Evolutionary conservation across 202 grass and related monocot species (phyloP), one percentile per base, ranked within the genome.

Genomic region (Carex arenaria): DNA sequence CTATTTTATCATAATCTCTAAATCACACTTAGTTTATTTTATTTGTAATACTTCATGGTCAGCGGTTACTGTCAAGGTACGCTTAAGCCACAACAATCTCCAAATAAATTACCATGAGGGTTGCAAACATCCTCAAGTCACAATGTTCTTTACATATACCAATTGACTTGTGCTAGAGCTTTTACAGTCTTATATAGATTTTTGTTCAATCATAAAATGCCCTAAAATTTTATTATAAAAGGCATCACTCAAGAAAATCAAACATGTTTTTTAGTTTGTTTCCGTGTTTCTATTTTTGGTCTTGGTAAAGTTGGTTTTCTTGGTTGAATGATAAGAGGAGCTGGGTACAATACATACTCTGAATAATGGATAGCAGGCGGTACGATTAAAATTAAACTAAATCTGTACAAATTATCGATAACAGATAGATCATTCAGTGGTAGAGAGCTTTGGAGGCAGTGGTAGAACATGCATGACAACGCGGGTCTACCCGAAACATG

Each of bases 361-460:
- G 7, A 68, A 70, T 45, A 45, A 17, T 38, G 8, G 18, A 45
- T 20, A 12, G 18, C n/a, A 71, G 3, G 18, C 47, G 28, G 67
- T 42, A 71, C 3, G 4, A 22, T 45, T 47, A 19, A 10, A 49
- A 49, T 49, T 11, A 62, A 10, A 68, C 15, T 18, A 68, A 31
- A n/a, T 34, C 17, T 53, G 17, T 28, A 32, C 85, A 45, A 66
- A 49, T 73, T 23, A 2, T 72, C 8, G 2, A 31, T 13, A 32
- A 11, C 86, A 97, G 94, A 89, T 97, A 22, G 94, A 97, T 83
- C 89, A 92, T 19, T 97, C 94, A 32, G 88, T 94, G 0, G 83
- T 97, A 30, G 94, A 97, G 88, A 97, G 85, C 15, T 97, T 90
- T 55, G 94, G 64, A 3, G 94, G 82, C 0, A 85, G 85, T 0